These are phyloP conservation scores for Hibiscus mutabilis DNA, from an alignment of 345 rosid genomes.

Conservation along the genomic window DNA sequence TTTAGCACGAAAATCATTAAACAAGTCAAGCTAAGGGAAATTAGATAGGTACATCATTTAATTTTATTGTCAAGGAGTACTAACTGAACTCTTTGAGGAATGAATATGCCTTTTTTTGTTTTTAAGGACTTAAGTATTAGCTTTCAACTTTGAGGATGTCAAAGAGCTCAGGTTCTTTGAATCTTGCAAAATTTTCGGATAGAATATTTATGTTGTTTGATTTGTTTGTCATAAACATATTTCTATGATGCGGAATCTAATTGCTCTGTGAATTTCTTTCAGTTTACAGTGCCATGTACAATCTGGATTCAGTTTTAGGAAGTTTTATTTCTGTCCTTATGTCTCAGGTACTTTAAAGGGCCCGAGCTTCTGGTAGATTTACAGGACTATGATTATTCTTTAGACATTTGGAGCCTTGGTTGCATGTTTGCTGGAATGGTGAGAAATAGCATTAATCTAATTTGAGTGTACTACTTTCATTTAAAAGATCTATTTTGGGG, in stretches of 20 bases:
- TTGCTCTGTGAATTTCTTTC: neutral
- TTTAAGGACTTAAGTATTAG: neutral
- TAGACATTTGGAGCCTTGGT: conserved; percentile 99
- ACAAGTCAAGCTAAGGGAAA: neutral
- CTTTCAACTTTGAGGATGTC: neutral
- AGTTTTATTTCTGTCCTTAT: conserved; percentile 7
- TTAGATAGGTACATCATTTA: neutral
- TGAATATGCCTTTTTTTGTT: neutral
- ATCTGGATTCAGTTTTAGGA: conserved; percentile 1
- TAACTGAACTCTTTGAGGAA: neutral
- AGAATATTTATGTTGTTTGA: too few relatives aligned
- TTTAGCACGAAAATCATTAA: neutral
- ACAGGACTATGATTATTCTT: conserved; percentile 94
- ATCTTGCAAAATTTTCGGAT: neutral
- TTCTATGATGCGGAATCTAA: neutral
- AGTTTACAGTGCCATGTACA: neutral
- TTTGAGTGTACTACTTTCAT: neutral
- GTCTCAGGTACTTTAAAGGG: conserved; percentile 79
- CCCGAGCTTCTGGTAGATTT: conserved; percentile 94
- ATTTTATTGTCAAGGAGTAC: neutral
- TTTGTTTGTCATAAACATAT: neutral
- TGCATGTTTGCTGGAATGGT: conserved; percentile 99
- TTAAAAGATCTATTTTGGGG: neutral
- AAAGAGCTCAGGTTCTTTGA: neutral
- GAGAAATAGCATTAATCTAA: conserved; percentile 16